Percentiles rank a stretch among this genome's conserved stretches.
These are phyloP conservation scores for Williopsis jadinii DNA, from an alignment of 1,139 yeast species.

Conservation along the genomic window DNA sequence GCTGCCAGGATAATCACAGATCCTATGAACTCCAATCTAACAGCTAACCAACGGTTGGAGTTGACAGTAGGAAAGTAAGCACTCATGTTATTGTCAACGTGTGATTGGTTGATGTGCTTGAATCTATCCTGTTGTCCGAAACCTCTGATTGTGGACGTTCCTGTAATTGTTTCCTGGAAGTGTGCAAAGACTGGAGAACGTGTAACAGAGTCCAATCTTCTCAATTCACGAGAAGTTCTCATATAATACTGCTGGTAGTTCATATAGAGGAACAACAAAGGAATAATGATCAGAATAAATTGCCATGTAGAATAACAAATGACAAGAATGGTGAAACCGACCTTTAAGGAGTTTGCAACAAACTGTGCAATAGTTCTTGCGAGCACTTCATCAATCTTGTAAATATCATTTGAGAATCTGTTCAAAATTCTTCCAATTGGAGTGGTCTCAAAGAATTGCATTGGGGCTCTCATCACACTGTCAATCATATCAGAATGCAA, in stretches of 20 bases:
- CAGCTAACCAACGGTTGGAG: conserved; percentile 96
- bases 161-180: conserved; percentile 91
- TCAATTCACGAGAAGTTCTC: conserved; percentile 86
- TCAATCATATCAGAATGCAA: conserved; percentile 76
- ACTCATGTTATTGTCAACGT: conserved; percentile 79
- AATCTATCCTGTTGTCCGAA: conserved; percentile 74
- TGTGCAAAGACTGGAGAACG: conserved; percentile 94
- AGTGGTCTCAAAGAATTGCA: conserved; percentile 95
- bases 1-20: conserved; percentile 81
- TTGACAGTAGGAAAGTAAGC: conserved; percentile 93
- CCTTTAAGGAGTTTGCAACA: conserved; percentile 64
- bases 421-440: conserved; percentile 93
- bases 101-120: conserved; percentile 60
- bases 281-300: conserved; percentile 63
- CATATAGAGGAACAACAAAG: conserved; percentile 64
- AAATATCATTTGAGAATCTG: conserved; percentile 89
- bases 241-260: conserved; percentile 87
- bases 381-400: conserved; percentile 82
- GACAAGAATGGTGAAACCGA: conserved; percentile 74
- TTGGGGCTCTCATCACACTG: conserved; percentile 85
- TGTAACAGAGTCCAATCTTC: conserved; percentile 90
- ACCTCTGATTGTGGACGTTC: conserved; percentile 87
- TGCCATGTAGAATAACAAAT: conserved; percentile 88
- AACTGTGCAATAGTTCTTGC: conserved; percentile 83
- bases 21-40: conserved; percentile 84